Conservation (phyloP, 306 rosid species). For the Purshia tridentata region DNA sequence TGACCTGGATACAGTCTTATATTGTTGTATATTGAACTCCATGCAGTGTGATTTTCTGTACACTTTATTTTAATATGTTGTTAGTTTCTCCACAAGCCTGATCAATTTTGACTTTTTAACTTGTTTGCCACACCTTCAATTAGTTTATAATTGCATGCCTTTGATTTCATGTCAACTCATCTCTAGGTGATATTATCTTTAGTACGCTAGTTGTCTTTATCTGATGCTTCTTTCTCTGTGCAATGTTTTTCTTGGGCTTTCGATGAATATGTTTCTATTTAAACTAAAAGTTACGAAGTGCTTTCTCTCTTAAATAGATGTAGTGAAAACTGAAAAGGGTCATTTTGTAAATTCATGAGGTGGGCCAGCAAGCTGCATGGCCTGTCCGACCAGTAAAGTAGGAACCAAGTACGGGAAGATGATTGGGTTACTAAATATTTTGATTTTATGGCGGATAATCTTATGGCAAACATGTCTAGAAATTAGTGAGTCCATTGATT, state of each 20-base stretch:
- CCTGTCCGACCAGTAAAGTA: neutral
- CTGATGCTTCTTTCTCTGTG: constrained; percentile 2
- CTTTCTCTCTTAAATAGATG: neutral
- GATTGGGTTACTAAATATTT: neutral
- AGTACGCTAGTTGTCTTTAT: constrained; percentile 9
- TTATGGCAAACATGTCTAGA: neutral
- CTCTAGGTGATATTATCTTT: constrained; percentile 30
- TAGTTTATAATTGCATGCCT: constrained; percentile 25
- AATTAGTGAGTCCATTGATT: too few species aligned
- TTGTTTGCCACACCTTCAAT: constrained; percentile 24
- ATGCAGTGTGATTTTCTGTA: constrained; percentile 42
- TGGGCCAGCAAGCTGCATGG: constrained; percentile 14
- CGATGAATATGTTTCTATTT: neutral
- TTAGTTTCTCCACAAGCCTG: constrained; percentile 23
- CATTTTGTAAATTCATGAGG: constrained; percentile 16
- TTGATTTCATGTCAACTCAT: constrained; percentile 46
- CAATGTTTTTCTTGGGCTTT: neutral
- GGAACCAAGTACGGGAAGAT: neutral
- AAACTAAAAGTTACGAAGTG: neutral
- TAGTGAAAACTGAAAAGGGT: neutral
- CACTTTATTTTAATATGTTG: constrained; percentile 27
- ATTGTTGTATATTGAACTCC: constrained; percentile 30
- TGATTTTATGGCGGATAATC: neutral
- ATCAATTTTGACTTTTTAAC: constrained; percentile 35
- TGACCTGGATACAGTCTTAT: constrained; percentile 76